These are phyloP conservation scores for Hypoxylon sp. DNA, from an alignment of 2,329 filamentous ascomycete species.

Conservation along the genomic window DNA sequence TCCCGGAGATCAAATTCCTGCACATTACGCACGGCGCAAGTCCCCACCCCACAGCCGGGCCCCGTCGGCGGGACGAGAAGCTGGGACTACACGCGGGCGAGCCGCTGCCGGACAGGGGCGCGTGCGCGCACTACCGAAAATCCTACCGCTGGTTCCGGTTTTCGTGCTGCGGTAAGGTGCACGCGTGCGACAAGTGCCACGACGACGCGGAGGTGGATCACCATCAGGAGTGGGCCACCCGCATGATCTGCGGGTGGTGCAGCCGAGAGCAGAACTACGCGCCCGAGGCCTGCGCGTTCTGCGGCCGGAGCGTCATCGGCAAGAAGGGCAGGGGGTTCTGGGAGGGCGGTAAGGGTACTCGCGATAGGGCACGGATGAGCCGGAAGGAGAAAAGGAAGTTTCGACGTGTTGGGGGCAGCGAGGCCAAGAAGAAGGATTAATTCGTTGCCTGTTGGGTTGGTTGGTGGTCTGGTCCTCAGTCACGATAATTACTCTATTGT, in stretches of 20 bases:
- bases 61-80: slow-evolving; percentile 59
- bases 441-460: too few species aligned
- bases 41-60: slow-evolving; percentile 51
- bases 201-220: slow-evolving; percentile 78
- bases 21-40: slow-evolving; percentile 68
- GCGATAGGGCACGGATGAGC: slow-evolving; percentile 75
- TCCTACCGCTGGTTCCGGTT: slow-evolving; percentile 72
- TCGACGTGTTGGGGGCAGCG: slow-evolving; percentile 63
- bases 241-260: slow-evolving; percentile 85
- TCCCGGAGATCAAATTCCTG: slow-evolving; percentile 81
- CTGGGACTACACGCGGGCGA: slow-evolving; percentile 66
- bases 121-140: slow-evolving; percentile 66
- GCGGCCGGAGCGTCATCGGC: slow-evolving; percentile 74
- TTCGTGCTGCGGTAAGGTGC: slow-evolving; percentile 66
- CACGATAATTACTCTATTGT: too few species aligned
- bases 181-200: slow-evolving; percentile 77
- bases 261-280: slow-evolving; percentile 83
- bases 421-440: slow-evolving; percentile 48
- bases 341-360: slow-evolving; percentile 87
- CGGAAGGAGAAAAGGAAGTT: slow-evolving; percentile 80
- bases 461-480: too few species aligned
- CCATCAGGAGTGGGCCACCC: slow-evolving; percentile 79
- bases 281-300: slow-evolving; percentile 78
- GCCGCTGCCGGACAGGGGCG: slow-evolving; percentile 60
- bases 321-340: slow-evolving; percentile 76